Evolutionary conservation across 306 rosid genomes (phyloP), one percentile per base, ranked within the genome.

Genomic region (Rosa lucieae): DNA sequence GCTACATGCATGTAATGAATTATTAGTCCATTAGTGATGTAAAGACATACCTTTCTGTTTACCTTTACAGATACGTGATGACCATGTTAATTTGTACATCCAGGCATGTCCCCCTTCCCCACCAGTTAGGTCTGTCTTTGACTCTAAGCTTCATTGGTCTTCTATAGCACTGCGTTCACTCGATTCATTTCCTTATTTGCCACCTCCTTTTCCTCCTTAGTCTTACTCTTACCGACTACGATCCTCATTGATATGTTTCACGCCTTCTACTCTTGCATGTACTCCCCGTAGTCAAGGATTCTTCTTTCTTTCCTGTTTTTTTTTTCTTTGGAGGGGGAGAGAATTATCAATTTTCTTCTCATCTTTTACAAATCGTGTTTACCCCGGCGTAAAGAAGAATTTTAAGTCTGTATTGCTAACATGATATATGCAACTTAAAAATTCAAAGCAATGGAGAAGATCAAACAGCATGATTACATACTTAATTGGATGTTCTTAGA

Each of bases 121-220:
- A 79, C 77, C 47, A 32, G 51, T 44, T 71, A 71, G 77, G 63
- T 20, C 62, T 63, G n/a, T 21, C 40, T 71, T 71, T 71, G 77
- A 79, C 77, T 61, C n/a, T 42, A 21, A 32, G n/a, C 29, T 69
- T 43, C 5, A 42, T 55, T 13, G 13, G 23, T 44, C 21, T 6
- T 15, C 1, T 48, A 18, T 29, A 29, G 61, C 53, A 63, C 51
- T 20, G 1, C 56, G 15, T 43, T 42, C 70, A 59, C 55, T 21
- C 15, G 43, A 40, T 4, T 40, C 1, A 32, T 12, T 74, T 3
- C 48, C 26, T 29, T 8, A 49, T 73, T 10, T 20, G 32, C 46
- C 47, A 72, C 63, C 63, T 0, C 4, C 35, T n/a, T 13, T 13
- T 51, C 56, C 15, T 51, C n/a, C n/a, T 15, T 51, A 18, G 56